Percentiles rank a stretch among this genome's conserved stretches.
These are phyloP conservation scores for Pelagophyceae sp. DNA, from an alignment of 352 stramenopile genomes.

Conservation along the genomic window DNA sequence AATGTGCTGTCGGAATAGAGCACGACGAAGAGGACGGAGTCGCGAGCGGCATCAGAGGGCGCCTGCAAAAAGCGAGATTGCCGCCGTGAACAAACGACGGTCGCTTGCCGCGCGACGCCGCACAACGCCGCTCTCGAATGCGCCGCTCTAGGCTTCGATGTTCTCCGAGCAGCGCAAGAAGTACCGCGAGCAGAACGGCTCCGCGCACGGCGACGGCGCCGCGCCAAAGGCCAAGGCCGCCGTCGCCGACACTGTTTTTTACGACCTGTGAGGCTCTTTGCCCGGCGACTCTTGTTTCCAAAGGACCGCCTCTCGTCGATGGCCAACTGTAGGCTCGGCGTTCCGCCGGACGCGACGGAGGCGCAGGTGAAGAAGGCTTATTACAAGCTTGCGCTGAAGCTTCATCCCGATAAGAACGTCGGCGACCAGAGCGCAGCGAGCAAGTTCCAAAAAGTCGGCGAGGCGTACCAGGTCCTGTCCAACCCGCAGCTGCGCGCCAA, in stretches of 20 bases:
- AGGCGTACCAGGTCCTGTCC: conserved; percentile 63
- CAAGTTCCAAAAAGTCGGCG: conserved; percentile 60
- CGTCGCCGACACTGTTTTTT: conserved; percentile 51
- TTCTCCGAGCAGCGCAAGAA: conserved; percentile 36
- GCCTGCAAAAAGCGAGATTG: no score
- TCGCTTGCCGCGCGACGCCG: no score
- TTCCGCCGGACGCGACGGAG: conserved; percentile 47
- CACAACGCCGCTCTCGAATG: no score
- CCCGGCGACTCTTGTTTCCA: no score
- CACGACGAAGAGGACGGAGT: no score
- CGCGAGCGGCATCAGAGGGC: no score
- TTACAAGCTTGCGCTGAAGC: conserved; percentile 53
- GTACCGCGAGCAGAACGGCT: conserved; percentile 25
- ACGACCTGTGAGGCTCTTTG: no score
- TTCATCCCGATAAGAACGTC: conserved; percentile 51
- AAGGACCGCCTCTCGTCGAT: background rate
- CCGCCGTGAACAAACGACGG: no score
- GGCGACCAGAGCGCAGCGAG: conserved; percentile 47
- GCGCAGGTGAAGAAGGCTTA: conserved; percentile 62
- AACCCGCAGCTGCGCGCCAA: conserved; percentile 45
- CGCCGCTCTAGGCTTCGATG: no score
- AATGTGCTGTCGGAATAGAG: no score
- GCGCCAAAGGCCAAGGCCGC: conserved; percentile 28
- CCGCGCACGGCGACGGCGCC: conserved; percentile 17
- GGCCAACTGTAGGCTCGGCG: conserved; percentile 37